Conservation (phyloP, 768 basidiomycete genomes). For the Russula griseocarnosa region DNA sequence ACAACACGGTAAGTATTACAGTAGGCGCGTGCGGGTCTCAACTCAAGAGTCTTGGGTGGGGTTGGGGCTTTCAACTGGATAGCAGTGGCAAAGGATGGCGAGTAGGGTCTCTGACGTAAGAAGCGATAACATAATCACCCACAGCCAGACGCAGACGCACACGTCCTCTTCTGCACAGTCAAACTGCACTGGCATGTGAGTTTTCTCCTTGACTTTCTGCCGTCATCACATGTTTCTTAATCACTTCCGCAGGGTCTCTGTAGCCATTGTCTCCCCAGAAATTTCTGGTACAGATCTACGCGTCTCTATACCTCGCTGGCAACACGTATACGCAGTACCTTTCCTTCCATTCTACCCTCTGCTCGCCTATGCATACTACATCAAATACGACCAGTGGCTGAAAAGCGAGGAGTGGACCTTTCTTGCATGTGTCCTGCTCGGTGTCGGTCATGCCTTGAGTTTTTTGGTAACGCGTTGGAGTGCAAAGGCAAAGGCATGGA, state of each 20-base stretch:
- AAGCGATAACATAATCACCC: background rate
- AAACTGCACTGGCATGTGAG: conserved; percentile 8
- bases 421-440: conserved; percentile 79
- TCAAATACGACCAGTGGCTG: conserved; percentile 88
- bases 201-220: background rate
- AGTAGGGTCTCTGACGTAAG: too few species aligned
- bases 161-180: background rate
- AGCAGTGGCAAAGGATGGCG: too few species aligned
- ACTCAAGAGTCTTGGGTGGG: conserved; percentile 36
- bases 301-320: conserved; percentile 60
- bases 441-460: conserved; percentile 84
- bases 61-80: too few species aligned
- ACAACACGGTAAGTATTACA: conserved; percentile 61
- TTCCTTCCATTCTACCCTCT: conserved; percentile 80
- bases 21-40: background rate
- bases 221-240: background rate
- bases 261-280: conserved; percentile 61
- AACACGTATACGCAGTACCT: conserved; percentile 69
- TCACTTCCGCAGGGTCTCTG: conserved; percentile 38
- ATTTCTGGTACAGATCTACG: conserved; percentile 66
- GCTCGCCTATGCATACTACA: conserved; percentile 85
- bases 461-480: conserved; percentile 93
- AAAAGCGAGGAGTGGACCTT: conserved; percentile 98
- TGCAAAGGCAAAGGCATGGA: conserved; percentile 66
- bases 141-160: background rate